Evolutionary conservation across 768 basidiomycete genomes (phyloP).

Genomic region (Boletus rubropictus): DNA sequence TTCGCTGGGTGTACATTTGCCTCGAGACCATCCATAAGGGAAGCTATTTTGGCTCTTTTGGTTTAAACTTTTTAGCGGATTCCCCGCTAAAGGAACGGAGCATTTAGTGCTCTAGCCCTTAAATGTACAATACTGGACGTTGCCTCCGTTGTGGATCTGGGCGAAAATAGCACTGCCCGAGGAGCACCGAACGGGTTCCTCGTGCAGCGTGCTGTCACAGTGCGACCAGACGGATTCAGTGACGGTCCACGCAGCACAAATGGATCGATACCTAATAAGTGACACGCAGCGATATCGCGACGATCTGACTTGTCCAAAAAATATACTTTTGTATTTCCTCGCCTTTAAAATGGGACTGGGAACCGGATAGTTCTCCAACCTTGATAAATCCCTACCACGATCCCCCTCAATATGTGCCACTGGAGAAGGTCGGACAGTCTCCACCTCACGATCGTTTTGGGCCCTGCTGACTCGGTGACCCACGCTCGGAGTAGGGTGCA

Average conservation of each 20-base stretch:
- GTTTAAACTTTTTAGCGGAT: conserved; percentile 32
- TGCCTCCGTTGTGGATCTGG: conserved; percentile 9
- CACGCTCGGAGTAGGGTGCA: conserved; percentile 45
- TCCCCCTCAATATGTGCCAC: conserved; percentile 52
- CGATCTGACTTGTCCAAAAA: conserved; percentile 18
- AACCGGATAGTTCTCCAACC: not conserved
- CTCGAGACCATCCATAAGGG: conserved; percentile 22
- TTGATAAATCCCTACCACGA: conserved; percentile 15
- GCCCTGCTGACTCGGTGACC: conserved; percentile 7
- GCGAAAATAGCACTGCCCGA: conserved; percentile 29
- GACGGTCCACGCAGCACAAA: conserved; percentile 18
- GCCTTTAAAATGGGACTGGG: conserved; percentile 23
- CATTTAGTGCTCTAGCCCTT: conserved; percentile 14
- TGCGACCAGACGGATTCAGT: conserved; percentile 16
- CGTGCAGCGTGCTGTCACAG: conserved; percentile 22
- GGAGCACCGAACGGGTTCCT: conserved; percentile 28
- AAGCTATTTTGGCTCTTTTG: conserved; percentile 31
- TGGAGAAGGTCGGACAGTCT: conserved; percentile 55
- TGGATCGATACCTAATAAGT: conserved; percentile 23
- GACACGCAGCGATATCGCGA: conserved; percentile 20
- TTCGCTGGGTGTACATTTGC: conserved; percentile 14
- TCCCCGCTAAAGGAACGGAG: conserved; percentile 16
- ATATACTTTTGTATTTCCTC: conserved; percentile 13
- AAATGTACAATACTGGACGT: conserved; percentile 20
- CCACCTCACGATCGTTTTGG: conserved; percentile 10